A percentile compares a stretch with the other conserved stretches of the same genome.
Conservation (phyloP, 495 filamentous ascomycete species). For the Aspergillus avenaceus region DNA sequence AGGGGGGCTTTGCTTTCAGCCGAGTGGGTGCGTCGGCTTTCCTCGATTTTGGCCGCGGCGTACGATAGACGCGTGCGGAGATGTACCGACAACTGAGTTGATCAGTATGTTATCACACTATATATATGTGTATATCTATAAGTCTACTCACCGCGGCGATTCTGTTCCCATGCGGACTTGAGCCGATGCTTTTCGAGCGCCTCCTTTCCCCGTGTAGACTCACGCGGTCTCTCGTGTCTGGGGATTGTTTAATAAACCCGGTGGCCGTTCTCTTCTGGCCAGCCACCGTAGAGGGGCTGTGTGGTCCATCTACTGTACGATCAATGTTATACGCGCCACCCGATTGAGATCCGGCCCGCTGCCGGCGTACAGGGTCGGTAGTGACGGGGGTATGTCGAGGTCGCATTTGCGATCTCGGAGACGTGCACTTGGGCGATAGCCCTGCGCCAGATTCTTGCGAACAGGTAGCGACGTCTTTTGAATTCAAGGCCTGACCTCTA, state of each 20-base stretch:
- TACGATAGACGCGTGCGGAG: conserved; percentile 79
- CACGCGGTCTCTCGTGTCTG: too few relatives aligned
- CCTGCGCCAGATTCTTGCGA: background rate
- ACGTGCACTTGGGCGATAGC: too few relatives aligned
- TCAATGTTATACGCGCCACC: background rate
- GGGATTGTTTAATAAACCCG: conserved; percentile 54
- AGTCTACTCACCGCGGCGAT: conserved; percentile 65
- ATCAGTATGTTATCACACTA: too few relatives aligned
- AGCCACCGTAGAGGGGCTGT: conserved; percentile 4
- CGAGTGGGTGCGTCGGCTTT: conserved; percentile 71
- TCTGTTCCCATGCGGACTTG: conserved; percentile 55
- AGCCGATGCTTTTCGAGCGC: conserved; percentile 68
- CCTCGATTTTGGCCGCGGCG: conserved; percentile 84
- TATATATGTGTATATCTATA: too few relatives aligned
- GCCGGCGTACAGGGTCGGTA: background rate
- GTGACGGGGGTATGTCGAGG: background rate
- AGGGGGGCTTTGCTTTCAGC: conserved; percentile 64
- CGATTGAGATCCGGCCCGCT: background rate
- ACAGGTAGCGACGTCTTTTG: background rate
- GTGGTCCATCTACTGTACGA: background rate
- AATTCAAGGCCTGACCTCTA: background rate
- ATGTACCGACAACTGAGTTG: conserved; percentile 64
- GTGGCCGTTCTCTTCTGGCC: conserved; percentile 62
- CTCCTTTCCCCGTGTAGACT: too few relatives aligned
- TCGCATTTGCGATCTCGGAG: background rate